A percentile compares a stretch with the other conserved stretches of the same genome.
Conservation (phyloP, 306 rosid species). For the Acacia melanoxylon region DNA sequence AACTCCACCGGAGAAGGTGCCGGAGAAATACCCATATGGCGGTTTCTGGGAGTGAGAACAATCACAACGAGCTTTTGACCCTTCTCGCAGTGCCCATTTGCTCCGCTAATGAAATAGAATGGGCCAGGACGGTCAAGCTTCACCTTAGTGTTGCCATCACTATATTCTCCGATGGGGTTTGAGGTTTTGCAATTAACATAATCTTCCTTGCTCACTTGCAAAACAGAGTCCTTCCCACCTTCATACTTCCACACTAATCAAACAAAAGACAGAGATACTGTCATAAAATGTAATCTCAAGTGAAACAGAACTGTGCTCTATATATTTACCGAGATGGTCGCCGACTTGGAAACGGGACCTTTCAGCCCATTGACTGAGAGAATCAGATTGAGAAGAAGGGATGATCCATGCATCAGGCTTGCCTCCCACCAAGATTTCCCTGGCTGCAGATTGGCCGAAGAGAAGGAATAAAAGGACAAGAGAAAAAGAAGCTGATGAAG, state of each 20-base stretch:
- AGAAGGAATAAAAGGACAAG: constrained; percentile 32
- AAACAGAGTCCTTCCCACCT: constrained; percentile 66
- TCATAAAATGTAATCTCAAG: not conserved
- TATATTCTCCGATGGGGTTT: constrained; percentile 48
- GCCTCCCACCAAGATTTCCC: constrained; percentile 67
- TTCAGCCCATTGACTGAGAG: constrained; percentile 79
- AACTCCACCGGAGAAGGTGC: constrained; percentile 50
- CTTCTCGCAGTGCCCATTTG: constrained; percentile 65
- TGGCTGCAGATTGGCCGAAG: constrained; percentile 49
- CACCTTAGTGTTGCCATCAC: constrained; percentile 65
- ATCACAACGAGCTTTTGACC: constrained; percentile 71
- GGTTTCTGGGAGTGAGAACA: constrained; percentile 56
- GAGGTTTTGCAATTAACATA: constrained; percentile 51
- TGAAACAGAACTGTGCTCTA: not conserved
- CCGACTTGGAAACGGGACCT: constrained; percentile 59
- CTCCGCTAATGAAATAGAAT: constrained; percentile 77
- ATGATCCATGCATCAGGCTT: constrained; percentile 62
- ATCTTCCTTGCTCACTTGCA: constrained; percentile 59
- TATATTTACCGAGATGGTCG: constrained; percentile 56
- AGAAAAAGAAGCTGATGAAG: constrained; percentile 30
- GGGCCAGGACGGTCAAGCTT: constrained; percentile 61
- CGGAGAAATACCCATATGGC: constrained; percentile 39
- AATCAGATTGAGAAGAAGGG: constrained; percentile 60
- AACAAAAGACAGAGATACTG: not conserved
- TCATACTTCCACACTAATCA: constrained; percentile 74